These are phyloP conservation scores for Bothriochloa decipiens DNA, from an alignment of 176 grass and related monocot species.

Conservation along the genomic window DNA sequence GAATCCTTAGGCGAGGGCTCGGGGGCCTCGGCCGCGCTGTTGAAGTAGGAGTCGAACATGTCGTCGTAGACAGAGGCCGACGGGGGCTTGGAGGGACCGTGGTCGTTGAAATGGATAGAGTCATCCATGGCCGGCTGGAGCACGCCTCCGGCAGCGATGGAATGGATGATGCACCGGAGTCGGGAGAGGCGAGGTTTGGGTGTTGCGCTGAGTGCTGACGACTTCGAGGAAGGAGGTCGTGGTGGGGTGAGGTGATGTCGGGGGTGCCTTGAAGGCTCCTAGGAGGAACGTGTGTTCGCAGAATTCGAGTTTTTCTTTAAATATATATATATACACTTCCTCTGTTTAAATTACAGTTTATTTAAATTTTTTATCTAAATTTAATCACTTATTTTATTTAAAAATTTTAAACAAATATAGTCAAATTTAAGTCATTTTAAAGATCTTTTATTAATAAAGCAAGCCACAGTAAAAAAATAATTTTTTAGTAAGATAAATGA, in stretches of 20 bases:
- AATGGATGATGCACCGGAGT: background rate
- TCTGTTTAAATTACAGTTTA: too few species aligned
- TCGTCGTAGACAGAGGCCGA: conserved; percentile 41
- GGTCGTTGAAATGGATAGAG: conserved; percentile 40
- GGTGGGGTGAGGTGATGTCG: background rate
- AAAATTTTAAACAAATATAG: too few species aligned
- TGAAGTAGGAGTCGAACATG: conserved; percentile 53
- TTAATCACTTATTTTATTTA: too few species aligned
- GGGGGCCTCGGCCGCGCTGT: background rate
- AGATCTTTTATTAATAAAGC: too few species aligned
- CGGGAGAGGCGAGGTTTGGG: background rate
- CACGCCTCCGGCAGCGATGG: background rate
- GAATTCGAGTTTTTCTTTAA: background rate
- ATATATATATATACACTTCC: too few species aligned
- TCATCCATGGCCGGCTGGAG: conserved; percentile 54
- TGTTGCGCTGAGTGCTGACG: background rate
- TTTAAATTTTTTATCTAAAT: too few species aligned
- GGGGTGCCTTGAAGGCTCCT: too few species aligned
- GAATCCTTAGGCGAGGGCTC: conserved; percentile 33
- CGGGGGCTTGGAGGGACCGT: conserved; percentile 34
- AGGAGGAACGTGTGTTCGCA: background rate
- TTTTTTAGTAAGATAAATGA: too few species aligned
- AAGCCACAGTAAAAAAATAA: too few species aligned
- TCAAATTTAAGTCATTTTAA: too few species aligned
- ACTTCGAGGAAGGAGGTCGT: background rate